Evolutionary conservation across 192 early-diverging fungal genomes (phyloP).

Genomic region (Backusella luteola): DNA sequence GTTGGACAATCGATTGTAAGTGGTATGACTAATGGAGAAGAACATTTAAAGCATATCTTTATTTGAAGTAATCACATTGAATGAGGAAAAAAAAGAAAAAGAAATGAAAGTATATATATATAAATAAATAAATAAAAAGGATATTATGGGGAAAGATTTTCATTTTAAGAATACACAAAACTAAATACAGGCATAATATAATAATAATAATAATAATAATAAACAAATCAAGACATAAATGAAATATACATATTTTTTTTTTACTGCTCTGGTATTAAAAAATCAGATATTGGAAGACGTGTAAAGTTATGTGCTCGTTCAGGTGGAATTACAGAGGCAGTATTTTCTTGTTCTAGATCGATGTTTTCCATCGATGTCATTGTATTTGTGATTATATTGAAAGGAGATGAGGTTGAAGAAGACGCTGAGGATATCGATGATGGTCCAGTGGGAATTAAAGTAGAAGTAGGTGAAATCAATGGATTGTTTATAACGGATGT

Average conservation of each 20-base stretch:
- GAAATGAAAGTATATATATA: background rate
- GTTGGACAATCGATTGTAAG: no score
- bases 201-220: background rate
- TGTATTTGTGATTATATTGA: background rate
- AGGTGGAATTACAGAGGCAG: background rate
- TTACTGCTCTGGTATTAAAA: background rate
- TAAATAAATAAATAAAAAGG: background rate
- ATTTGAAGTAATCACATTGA: background rate
- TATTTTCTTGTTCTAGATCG: background rate
- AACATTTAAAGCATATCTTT: no score
- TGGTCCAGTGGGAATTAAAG: background rate
- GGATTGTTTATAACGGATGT: background rate
- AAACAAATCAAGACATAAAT: background rate
- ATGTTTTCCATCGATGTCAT: background rate
- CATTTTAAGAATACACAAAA: background rate
- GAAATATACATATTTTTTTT: background rate
- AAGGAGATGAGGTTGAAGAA: background rate
- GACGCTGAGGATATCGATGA: background rate
- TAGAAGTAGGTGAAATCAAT: background rate
- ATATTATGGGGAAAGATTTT: background rate
- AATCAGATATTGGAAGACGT: background rate
- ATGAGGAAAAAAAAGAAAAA: background rate
- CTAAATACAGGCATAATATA: background rate
- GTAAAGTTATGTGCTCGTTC: background rate
- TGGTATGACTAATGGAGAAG: no score